phyloP scores from a whole-genome alignment of 2,329 filamentous ascomycete species.

The Grosmannia penicillata region DNA sequence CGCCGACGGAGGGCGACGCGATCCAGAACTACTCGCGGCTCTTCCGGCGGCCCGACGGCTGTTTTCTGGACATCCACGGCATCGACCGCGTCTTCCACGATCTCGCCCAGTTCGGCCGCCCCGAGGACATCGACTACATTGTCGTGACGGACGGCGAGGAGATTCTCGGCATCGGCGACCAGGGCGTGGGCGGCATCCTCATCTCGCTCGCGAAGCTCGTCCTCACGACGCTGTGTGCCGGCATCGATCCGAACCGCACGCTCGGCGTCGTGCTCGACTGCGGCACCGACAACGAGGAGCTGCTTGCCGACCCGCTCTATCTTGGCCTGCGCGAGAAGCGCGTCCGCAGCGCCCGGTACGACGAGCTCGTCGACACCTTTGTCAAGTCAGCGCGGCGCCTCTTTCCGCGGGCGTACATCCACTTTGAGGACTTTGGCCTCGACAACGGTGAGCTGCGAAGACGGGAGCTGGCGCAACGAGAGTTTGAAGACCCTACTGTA shows the following conservation, averaged over 20 bases:
- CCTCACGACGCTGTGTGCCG: conserved; percentile 73
- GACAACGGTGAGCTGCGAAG: conserved; percentile 44
- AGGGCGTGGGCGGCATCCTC: conserved; percentile 71
- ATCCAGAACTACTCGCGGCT: conserved; percentile 71
- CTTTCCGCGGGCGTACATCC: conserved; percentile 70
- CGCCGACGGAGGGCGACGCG: conserved; percentile 77
- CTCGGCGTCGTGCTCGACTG: conserved; percentile 75
- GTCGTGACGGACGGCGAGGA: conserved; percentile 64
- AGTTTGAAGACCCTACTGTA: no score
- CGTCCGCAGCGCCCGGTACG: conserved; percentile 56
- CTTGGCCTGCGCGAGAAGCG: conserved; percentile 57
- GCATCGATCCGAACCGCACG: conserved; percentile 64
- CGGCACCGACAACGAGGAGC: conserved; percentile 65
- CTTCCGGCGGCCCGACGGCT: conserved; percentile 67
- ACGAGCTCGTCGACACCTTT: conserved; percentile 63
- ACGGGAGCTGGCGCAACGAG: no score
- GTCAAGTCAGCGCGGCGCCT: conserved; percentile 50
- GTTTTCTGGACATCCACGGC: conserved; percentile 63
- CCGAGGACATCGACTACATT: conserved; percentile 74
- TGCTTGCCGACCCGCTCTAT: conserved; percentile 66
- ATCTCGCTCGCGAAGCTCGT: conserved; percentile 76
- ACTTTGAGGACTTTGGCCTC: conserved; percentile 82
- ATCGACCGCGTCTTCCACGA: conserved; percentile 49
- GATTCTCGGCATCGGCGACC: conserved; percentile 80
- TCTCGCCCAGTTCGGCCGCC: conserved; percentile 50